Conservation (phyloP, 257 asterid species). For the Cordia subcordata region DNA sequence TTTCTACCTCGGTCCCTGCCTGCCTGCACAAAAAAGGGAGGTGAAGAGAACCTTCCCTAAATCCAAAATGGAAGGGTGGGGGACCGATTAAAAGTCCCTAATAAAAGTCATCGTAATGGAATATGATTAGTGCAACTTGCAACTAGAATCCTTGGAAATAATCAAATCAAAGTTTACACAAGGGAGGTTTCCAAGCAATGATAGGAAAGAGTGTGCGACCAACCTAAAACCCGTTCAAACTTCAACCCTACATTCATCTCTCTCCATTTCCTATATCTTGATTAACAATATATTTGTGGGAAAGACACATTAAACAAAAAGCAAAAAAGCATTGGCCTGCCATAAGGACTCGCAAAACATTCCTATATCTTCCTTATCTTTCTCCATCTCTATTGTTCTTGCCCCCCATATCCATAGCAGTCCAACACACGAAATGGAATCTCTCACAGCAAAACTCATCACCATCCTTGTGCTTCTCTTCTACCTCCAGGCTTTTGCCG, state of each 20-base stretch:
- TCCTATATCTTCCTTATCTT: not conserved
- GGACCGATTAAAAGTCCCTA: too few species aligned
- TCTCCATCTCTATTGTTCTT: not conserved
- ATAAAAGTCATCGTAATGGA: too few species aligned
- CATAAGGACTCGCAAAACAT: not conserved
- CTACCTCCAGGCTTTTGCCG: conserved; percentile 16
- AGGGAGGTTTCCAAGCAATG: not conserved
- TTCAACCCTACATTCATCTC: not conserved
- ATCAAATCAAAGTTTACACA: not conserved
- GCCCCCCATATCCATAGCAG: conserved; percentile 2
- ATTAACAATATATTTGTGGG: not conserved
- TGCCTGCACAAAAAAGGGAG: too few species aligned
- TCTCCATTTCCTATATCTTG: not conserved
- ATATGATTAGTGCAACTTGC: too few species aligned
- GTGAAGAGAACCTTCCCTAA: too few species aligned
- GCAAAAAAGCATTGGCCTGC: not conserved
- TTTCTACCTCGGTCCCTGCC: too few species aligned
- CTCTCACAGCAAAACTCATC: conserved; percentile 13
- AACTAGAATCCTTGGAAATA: too few species aligned
- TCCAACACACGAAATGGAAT: conserved; percentile 32
- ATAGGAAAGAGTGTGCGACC: not conserved
- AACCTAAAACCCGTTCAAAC: not conserved
- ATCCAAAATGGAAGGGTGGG: too few species aligned
- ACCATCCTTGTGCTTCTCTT: conserved; percentile 15
- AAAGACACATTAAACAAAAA: too few species aligned